Conservation (phyloP, 306 rosid genomes). For the Purshia tridentata region DNA sequence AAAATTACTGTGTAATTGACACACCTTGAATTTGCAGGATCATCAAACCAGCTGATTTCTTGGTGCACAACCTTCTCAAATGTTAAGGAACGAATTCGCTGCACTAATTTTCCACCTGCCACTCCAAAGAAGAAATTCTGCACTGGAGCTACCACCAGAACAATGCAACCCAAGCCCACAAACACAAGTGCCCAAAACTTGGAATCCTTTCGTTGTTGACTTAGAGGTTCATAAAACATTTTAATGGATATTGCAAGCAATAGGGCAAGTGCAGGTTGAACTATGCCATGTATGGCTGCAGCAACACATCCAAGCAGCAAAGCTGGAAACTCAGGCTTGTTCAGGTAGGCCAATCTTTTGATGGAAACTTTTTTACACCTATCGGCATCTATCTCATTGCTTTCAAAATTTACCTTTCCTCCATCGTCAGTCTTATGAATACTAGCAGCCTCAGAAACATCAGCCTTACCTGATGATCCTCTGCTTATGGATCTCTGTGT, state of each 20-base stretch:
- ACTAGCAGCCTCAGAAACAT: conserved; percentile 29
- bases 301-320: conserved; percentile 63
- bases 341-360: conserved; percentile 52
- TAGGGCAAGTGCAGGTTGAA: conserved; percentile 66
- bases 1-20: neutral
- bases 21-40: conserved; percentile 86
- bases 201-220: conserved; percentile 51
- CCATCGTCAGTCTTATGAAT: conserved; percentile 22
- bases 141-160: conserved; percentile 35
- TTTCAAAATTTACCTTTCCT: conserved; percentile 2
- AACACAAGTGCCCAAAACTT: conserved; percentile 59
- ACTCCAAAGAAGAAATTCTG: conserved; percentile 66
- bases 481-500: conserved; percentile 42
- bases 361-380: conserved; percentile 40
- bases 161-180: conserved; percentile 50
- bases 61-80: conserved; percentile 80
- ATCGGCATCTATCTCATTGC: neutral
- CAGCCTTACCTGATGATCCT: conserved; percentile 40
- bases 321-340: conserved; percentile 66
- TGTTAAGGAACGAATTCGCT: conserved; percentile 69
- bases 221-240: conserved; percentile 60
- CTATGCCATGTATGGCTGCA: conserved; percentile 56
- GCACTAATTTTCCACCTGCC: conserved; percentile 79
- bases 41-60: conserved; percentile 81
- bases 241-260: conserved; percentile 62